Base-by-base conservation (phyloP, 257 asterid species). In the Anisodus tanguticus region DNA sequence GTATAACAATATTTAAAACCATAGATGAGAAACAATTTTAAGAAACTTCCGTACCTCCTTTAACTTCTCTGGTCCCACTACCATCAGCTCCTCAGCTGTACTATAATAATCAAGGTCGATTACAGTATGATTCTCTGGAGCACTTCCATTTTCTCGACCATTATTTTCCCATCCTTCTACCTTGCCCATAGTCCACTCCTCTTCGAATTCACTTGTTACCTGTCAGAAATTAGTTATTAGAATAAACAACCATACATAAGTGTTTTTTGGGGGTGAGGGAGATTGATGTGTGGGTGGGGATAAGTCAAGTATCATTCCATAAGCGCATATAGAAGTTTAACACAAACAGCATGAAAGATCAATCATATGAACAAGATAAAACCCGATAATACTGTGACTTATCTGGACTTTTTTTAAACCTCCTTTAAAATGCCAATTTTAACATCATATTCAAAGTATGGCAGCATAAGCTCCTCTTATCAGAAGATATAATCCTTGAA, bases 71-170 rank as follows among this genome's bases (percentile, higher is more conserved):
- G 95, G 95, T 83, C 98, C 99, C 54, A 91, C 94, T 88, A 89
- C 95, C 91, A 89, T 88, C 85, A 97, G 89, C 90, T 97, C 98
- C 59, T 95, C 97, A 39, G 90, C 94, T 9, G 93, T 86, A 85
- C 91, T 87, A 85, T 93, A 97, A 87, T 88, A 92, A 90, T 92
- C 98, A 84, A 96, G 99, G 89, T 96, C 99, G 84, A 96, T 89
- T 16, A 86, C 67, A 81, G 94, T 87, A 89, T 90, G 90, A 84
- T 89, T 89, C 67, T 88, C 86, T 68, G 88, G 83, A 86, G 72
- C 88, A 83, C 87, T 87, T 55, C 90, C 93, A 85, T 93, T 92
- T 91, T 91, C 97, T 81, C 79, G 94, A 88, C 86, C 88, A 81
- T 90, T 94, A 83, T 88, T 88, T 90, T 87, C 93, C 98, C 97